A percentile compares a stretch with the other conserved stretches of the same genome.
Evolutionary conservation across 129 eudicot species (phyloP).

Genomic region (Tanacetum coccineum): DNA sequence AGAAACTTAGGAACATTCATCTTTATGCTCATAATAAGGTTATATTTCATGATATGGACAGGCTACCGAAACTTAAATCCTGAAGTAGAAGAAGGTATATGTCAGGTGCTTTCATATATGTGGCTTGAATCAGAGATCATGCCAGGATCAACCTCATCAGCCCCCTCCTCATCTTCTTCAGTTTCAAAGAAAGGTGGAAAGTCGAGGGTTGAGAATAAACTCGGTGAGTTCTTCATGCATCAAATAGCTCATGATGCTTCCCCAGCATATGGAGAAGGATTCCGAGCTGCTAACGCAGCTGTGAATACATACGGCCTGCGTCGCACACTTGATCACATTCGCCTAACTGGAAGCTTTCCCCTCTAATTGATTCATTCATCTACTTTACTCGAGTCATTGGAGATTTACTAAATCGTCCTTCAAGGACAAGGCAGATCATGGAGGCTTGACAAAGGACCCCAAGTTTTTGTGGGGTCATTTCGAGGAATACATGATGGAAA

Average conservation of each 20-base stretch:
- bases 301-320: constrained; percentile 79
- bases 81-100: constrained; percentile 93
- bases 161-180: constrained; percentile 69
- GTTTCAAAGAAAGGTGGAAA: constrained; percentile 83
- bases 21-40: neutral
- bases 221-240: constrained; percentile 88
- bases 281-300: constrained; percentile 83
- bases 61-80: constrained; percentile 83
- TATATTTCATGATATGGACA: constrained; percentile 27
- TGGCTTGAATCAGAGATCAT: constrained; percentile 97
- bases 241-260: constrained; percentile 91
- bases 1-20: neutral
- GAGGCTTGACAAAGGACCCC: constrained; percentile 41
- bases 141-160: constrained; percentile 48
- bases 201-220: constrained; percentile 67
- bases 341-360: constrained; percentile 69
- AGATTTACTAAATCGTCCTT: constrained; percentile 17
- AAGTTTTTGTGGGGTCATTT: constrained; percentile 41
- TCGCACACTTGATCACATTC: constrained; percentile 83
- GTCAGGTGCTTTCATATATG: constrained; percentile 93
- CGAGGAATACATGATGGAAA: constrained; percentile 21
- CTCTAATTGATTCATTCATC: constrained; percentile 27
- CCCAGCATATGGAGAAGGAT: constrained; percentile 95
- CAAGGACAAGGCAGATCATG: constrained; percentile 34
- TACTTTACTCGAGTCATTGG: constrained; percentile 9